Percentiles rank a stretch among this genome's conserved stretches.
Conservation (phyloP, 805 yeast species). For the Saturnispora mendoncae region DNA sequence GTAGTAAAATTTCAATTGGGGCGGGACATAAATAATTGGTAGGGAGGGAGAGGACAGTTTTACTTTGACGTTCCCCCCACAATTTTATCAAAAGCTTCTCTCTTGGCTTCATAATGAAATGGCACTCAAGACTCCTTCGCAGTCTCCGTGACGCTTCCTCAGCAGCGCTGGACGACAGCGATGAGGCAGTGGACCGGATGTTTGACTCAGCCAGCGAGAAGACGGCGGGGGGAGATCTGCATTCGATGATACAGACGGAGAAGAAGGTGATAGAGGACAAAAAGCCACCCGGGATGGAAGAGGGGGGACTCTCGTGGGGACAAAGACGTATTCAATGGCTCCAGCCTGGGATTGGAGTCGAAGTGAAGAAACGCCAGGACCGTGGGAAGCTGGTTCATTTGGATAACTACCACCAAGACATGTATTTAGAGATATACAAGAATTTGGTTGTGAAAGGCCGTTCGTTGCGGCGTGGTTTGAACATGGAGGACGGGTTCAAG, state of each 20-base stretch:
- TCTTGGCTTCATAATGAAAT: constrained; percentile 1
- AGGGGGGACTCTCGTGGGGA: constrained; percentile 40
- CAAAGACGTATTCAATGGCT: constrained; percentile 63
- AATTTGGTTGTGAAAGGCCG: constrained; percentile 63
- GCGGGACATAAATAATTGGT: not conserved
- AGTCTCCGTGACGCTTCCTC: not conserved
- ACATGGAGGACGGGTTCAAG: constrained; percentile 60
- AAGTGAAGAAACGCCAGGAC: constrained; percentile 2
- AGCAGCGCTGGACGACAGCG: not conserved
- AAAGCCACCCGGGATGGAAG: not conserved
- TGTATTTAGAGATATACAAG: constrained; percentile 55
- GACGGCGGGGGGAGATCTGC: not conserved
- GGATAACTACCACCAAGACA: constrained; percentile 16
- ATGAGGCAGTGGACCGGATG: not conserved
- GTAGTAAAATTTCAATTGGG: too few species aligned
- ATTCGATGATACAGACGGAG: not conserved
- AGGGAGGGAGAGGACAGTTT: too few species aligned
- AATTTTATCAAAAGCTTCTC: too few species aligned
- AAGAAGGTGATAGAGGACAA: not conserved
- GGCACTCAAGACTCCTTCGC: not conserved
- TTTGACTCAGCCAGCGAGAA: not conserved
- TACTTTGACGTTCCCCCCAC: too few species aligned
- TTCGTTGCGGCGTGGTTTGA: constrained; percentile 59
- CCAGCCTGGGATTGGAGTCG: constrained; percentile 18
- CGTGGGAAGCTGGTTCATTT: constrained; percentile 29